Evolutionary conservation across 495 filamentous ascomycete species (phyloP).

Genomic region (Neurospora sp.): DNA sequence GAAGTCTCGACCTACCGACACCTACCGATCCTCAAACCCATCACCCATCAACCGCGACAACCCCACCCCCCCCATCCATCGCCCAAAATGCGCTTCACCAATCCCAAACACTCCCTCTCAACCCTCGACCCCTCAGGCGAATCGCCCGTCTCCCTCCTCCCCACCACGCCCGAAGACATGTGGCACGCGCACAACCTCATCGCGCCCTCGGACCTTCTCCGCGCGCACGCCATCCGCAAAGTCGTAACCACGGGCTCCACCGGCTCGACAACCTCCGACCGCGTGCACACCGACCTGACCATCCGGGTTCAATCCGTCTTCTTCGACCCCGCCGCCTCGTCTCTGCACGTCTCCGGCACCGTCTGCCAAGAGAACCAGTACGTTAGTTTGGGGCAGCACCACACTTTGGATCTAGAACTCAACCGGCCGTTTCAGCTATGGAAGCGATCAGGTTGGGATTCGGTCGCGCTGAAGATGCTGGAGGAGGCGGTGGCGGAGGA

Average conservation of each 20-base stretch:
- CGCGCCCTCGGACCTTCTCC: slow-evolving; percentile 64
- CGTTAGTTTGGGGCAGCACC: slow-evolving; percentile 74
- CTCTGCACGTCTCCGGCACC: slow-evolving; percentile 76
- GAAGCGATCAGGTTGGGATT: slow-evolving; percentile 96
- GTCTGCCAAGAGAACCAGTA: slow-evolving; percentile 76
- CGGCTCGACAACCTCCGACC: slow-evolving; percentile 62
- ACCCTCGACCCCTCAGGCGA: slow-evolving; percentile 50
- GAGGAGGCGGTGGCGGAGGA: slow-evolving; percentile 68
- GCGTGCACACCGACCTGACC: slow-evolving; percentile 67
- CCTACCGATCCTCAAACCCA: neutral
- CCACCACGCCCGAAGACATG: slow-evolving; percentile 95
- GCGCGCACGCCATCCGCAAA: slow-evolving; percentile 74
- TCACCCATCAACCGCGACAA: neutral
- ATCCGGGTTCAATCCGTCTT: slow-evolving; percentile 76
- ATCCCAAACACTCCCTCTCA: slow-evolving; percentile 46
- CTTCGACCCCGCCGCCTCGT: slow-evolving; percentile 77
- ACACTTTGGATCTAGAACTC: slow-evolving; percentile 81
- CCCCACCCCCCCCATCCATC: no score
- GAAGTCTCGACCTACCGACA: neutral
- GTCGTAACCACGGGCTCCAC: slow-evolving; percentile 61
- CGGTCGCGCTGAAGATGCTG: slow-evolving; percentile 68
- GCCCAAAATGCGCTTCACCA: slow-evolving; percentile 19
- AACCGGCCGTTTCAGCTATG: slow-evolving; percentile 66
- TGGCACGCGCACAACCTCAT: slow-evolving; percentile 98
- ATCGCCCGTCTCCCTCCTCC: slow-evolving; percentile 68